A percentile compares a stretch with the other conserved stretches of the same genome.
Evolutionary conservation across 23 red algal species (phyloP).

Genomic region (Pyropia yezoensis): DNA sequence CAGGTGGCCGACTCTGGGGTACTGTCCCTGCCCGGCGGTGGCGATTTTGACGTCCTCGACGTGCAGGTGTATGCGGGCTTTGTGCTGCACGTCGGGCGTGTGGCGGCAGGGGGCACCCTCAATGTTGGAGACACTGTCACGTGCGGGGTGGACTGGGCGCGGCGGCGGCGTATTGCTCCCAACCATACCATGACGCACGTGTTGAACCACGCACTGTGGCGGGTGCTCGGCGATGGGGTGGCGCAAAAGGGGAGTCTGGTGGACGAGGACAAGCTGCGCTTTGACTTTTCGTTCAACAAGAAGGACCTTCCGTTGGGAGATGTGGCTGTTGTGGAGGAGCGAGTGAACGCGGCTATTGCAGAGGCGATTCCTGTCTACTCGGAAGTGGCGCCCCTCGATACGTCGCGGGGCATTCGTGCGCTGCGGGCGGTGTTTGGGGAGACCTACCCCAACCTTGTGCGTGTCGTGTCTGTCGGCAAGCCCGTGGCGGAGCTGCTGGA

Average conservation of each 20-base stretch:
- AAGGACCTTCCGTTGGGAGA: constrained; percentile 9
- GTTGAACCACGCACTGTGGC: constrained; percentile 85
- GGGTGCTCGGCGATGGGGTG: constrained; percentile 66
- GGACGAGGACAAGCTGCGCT: constrained; percentile 89
- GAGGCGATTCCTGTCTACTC: constrained; percentile 57
- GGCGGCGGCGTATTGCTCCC: constrained; percentile 73
- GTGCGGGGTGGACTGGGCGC: constrained; percentile 72
- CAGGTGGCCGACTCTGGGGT: constrained; percentile 90
- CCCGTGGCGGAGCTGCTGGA: constrained; percentile 71
- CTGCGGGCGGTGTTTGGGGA: constrained; percentile 94
- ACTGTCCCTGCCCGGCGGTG: constrained; percentile 12
- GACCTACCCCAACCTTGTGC: constrained; percentile 91
- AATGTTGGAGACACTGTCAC: constrained; percentile 50
- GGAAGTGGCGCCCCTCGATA: constrained; percentile 38
- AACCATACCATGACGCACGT: constrained; percentile 98
- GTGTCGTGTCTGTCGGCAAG: constrained; percentile 78
- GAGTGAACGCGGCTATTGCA: constrained; percentile 24
- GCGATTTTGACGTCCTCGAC: constrained; percentile 54
- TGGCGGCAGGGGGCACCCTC: constrained; percentile 21
- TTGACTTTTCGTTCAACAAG: constrained; percentile 86
- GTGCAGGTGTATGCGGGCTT: constrained; percentile 79
- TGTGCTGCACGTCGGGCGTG: constrained; percentile 71
- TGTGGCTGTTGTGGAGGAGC: constrained; percentile 50
- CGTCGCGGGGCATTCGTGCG: constrained; percentile 61
- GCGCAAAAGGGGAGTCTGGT: constrained; percentile 89